Percentiles rank a stretch among this genome's conserved stretches.
Evolutionary conservation across 495 filamentous ascomycete species (phyloP).

Genomic region (Tuber indicum): DNA sequence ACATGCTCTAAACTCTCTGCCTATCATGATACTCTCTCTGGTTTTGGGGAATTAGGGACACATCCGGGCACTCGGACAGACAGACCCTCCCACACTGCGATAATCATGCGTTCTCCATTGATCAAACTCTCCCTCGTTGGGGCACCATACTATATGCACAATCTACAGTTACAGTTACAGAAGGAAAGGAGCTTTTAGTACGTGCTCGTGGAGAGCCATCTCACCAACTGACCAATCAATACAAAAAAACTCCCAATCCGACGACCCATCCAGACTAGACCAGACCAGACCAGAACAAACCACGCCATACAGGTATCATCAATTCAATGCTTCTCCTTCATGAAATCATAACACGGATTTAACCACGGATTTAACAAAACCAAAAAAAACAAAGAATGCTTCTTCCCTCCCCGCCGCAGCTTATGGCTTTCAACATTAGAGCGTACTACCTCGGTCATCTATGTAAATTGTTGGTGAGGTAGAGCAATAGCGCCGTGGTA

Average conservation of each 20-base stretch:
- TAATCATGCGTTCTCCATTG: background rate
- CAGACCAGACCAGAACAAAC: background rate
- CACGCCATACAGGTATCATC: background rate
- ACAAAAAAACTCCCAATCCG: background rate
- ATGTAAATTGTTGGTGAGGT: background rate
- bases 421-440: background rate
- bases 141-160: background rate
- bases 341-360: too few relatives aligned
- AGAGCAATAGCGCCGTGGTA: background rate
- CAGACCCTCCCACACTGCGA: background rate
- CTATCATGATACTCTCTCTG: background rate
- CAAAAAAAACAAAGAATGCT: too few relatives aligned
- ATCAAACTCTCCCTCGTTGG: background rate
- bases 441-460: background rate
- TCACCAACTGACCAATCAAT: background rate
- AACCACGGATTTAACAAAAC: too few relatives aligned
- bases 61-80: background rate
- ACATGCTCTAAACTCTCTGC: background rate
- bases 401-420: background rate
- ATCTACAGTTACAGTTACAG: background rate
- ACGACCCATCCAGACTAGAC: background rate
- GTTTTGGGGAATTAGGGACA: background rate
- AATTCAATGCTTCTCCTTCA: background rate
- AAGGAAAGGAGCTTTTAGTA: background rate
- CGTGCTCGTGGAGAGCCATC: background rate